phyloP scores from a whole-genome alignment of 1,284 basidiomycete genomes.

The Schizopora paradoxa region DNA sequence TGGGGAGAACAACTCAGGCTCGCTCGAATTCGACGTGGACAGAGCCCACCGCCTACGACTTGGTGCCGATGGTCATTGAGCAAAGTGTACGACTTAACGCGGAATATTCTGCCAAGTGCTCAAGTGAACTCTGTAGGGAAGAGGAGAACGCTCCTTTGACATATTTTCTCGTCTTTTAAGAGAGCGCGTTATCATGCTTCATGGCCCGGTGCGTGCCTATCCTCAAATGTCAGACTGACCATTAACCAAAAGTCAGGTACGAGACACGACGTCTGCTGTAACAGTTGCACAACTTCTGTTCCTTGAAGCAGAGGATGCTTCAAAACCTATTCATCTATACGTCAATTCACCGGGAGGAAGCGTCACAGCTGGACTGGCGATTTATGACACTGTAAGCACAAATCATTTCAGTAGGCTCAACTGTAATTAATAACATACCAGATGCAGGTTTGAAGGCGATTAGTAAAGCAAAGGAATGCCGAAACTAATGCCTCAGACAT shows the following conservation, averaged over 20 bases:
- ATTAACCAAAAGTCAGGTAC: conserved; percentile 50
- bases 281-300: conserved; percentile 88
- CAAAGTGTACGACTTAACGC: conserved; percentile 61
- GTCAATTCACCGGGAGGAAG: conserved; percentile 94
- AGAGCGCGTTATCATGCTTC: conserved; percentile 90
- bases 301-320: conserved; percentile 88
- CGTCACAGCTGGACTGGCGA: conserved; percentile 89
- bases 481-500: conserved; percentile 22
- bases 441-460: conserved; percentile 61
- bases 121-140: conserved; percentile 48
- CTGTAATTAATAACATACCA: conserved; percentile 33
- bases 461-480: conserved; percentile 12
- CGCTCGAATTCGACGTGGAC: conserved; percentile 6
- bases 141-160: conserved; percentile 91
- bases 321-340: conserved; percentile 89
- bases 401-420: conserved; percentile 9
- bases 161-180: conserved; percentile 88
- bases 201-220: conserved; percentile 66
- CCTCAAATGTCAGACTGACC: not conserved
- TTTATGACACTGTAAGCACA: conserved; percentile 81
- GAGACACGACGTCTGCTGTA: conserved; percentile 78
- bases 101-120: not conserved
- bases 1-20: not conserved
- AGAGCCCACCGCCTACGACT: conserved; percentile 22
- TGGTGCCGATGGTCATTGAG: conserved; percentile 91